A percentile compares a stretch with the other conserved stretches of the same genome.
phyloP scores from a whole-genome alignment of 495 filamentous ascomycete species.

The Aspergillus indologenus region DNA sequence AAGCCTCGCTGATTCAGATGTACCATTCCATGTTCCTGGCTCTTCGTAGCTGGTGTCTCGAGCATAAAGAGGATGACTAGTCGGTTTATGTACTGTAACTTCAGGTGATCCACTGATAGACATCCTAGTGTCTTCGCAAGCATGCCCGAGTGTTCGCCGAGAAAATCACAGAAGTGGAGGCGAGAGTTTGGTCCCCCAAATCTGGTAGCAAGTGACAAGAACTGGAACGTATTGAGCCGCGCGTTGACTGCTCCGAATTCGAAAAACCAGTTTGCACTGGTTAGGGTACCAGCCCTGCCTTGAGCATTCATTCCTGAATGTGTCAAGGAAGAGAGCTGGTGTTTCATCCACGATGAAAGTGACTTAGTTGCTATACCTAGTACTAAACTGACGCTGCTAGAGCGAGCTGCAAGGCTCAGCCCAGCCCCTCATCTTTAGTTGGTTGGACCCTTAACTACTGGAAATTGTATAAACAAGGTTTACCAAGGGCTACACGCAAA shows the following conservation, averaged over 20 bases:
- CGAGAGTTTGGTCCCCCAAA: background rate
- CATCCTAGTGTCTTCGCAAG: background rate
- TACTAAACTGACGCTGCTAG: too few relatives aligned
- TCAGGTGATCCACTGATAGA: too few relatives aligned
- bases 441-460: background rate
- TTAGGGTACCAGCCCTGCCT: background rate
- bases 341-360: too few relatives aligned
- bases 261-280: background rate
- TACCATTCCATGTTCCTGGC: background rate
- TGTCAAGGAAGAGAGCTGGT: too few relatives aligned
- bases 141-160: constrained; percentile 30
- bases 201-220: background rate
- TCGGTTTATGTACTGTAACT: background rate
- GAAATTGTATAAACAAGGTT: too few relatives aligned
- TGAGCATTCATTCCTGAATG: too few relatives aligned
- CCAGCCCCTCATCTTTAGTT: background rate
- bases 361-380: too few relatives aligned
- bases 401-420: background rate
- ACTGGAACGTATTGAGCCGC: background rate
- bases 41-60: background rate
- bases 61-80: background rate
- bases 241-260: background rate
- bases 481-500: too few relatives aligned
- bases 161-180: constrained; percentile 21
- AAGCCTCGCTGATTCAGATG: background rate